phyloP scores from a whole-genome alignment of 768 basidiomycete genomes.

The Leucosporidium creatinivorum region DNA sequence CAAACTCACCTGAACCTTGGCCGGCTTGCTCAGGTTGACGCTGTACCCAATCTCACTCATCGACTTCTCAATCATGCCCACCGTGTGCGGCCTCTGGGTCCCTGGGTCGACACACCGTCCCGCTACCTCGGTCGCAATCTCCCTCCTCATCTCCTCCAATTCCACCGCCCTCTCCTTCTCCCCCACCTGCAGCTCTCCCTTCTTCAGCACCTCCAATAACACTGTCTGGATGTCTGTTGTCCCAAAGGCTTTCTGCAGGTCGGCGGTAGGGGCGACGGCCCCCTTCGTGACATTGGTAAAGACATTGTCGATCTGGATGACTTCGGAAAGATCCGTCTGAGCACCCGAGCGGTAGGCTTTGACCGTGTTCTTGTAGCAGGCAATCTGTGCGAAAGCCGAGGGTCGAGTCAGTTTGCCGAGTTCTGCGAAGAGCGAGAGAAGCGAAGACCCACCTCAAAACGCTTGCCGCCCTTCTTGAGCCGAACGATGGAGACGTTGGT shows the following conservation, averaged over 20 bases:
- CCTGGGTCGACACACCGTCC: slow-evolving; percentile 92
- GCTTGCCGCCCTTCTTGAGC: slow-evolving; percentile 92
- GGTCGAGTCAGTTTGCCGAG: neutral
- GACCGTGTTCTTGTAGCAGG: slow-evolving; percentile 99
- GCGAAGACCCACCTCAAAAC: slow-evolving; percentile 73
- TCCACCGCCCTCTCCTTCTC: slow-evolving; percentile 95
- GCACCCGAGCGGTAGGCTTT: slow-evolving; percentile 91
- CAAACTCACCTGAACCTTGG: slow-evolving; percentile 77
- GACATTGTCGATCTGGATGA: slow-evolving; percentile 91
- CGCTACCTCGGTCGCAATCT: slow-evolving; percentile 88
- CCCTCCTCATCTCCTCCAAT: slow-evolving; percentile 66
- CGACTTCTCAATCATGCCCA: slow-evolving; percentile 94
- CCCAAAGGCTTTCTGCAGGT: slow-evolving; percentile 86
- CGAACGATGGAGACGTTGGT: slow-evolving; percentile 96
- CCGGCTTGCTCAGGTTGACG: slow-evolving; percentile 76
- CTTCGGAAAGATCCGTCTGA: slow-evolving; percentile 91
- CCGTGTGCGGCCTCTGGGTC: slow-evolving; percentile 81
- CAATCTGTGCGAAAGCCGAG: slow-evolving; percentile 55
- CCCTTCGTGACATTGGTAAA: slow-evolving; percentile 96
- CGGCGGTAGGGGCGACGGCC: slow-evolving; percentile 76
- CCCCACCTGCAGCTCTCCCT: slow-evolving; percentile 93
- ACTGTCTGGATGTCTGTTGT: slow-evolving; percentile 63
- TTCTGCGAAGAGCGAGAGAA: neutral
- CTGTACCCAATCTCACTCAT: slow-evolving; percentile 94
- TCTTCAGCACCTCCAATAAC: slow-evolving; percentile 86